phyloP scores from a whole-genome alignment of 1,284 basidiomycete species.

The Fistulina hepatica region DNA sequence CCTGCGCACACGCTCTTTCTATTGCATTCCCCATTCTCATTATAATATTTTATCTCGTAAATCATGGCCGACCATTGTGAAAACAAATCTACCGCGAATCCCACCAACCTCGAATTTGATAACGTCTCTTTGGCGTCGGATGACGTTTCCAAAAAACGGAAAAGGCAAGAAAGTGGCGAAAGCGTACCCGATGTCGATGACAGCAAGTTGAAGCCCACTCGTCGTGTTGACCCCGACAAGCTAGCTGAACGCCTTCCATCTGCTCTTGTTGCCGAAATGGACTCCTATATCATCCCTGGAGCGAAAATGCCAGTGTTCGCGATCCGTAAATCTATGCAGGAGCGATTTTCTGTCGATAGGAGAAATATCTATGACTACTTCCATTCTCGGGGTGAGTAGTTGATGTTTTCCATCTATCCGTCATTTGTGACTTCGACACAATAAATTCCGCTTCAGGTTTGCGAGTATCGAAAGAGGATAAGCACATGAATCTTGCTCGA shows the following conservation, averaged over 20 bases:
- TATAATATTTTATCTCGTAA: no score
- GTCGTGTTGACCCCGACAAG: conserved; percentile 46
- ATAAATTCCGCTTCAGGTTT: conserved; percentile 34
- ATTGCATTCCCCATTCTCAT: no score
- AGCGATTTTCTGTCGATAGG: conserved; percentile 54
- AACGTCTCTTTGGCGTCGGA: no score
- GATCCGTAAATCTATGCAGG: conserved; percentile 56
- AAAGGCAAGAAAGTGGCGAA: conserved; percentile 2
- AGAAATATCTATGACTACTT: conserved; percentile 70
- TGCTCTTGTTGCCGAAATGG: conserved; percentile 55
- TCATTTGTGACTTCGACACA: neutral
- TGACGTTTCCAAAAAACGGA: conserved; percentile 8
- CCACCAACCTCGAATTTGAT: no score
- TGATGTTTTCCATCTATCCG: neutral
- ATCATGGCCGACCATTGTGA: no score
- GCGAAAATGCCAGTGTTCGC: conserved; percentile 62
- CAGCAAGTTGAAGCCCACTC: conserved; percentile 21
- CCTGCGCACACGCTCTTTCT: no score
- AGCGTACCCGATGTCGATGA: conserved; percentile 1
- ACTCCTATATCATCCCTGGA: conserved; percentile 52
- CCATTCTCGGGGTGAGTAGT: conserved; percentile 43
- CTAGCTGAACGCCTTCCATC: conserved; percentile 54
- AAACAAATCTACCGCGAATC: no score
- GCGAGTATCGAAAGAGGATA: conserved; percentile 58
- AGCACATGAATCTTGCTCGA: conserved; percentile 33